Base-by-base conservation (phyloP, 345 rosid species). In the Syzygium aqueum region DNA sequence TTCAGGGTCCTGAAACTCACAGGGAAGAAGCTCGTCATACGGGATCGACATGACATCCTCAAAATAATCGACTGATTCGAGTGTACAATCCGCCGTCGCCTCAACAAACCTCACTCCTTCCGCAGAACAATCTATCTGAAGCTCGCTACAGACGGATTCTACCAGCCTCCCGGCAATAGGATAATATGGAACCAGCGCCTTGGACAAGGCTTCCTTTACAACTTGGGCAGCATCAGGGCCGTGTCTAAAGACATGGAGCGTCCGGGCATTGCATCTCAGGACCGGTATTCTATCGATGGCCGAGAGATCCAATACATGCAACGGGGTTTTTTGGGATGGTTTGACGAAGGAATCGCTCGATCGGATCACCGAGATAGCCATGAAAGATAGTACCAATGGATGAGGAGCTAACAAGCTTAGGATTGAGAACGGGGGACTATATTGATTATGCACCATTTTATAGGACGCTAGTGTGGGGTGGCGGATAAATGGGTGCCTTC, bases 161-260 rank as follows among this genome's bases (percentile, higher is more conserved):
- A 87, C 89, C 43, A 91, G 90, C 88, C 93, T 83, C 11, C 95
- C 94, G 0, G 95, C 94, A 8, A 93, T 95, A 50, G 96, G 95
- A 84, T 93, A 93, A 59, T 93, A 93, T 57, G 92, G 92, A 51
- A 94, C 95, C 91, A 93, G 63, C 5, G 93, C 93, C 91, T 90
- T 90, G 33, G 93, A 91, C 92, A 93, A 54, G 87, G 95, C 94
- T 61, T 85, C 90, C 30, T 85, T 89, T 54, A 94, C 91, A 80
- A 90, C 93, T 40, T 51, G 67, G 17, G 93, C 89, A 28, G 95
- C 94, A 33, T 87, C 90, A 30, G 90, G 91, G 50, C 93, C 94
- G 22, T 88, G 90, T 57, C 84, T 78, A 61, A 90, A 94, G 30
- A 93, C 92, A 33, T 92, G 95, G 40, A 94, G 86, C 4, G 93